Evolutionary conservation across 2,329 filamentous ascomycete genomes (phyloP).

Genomic region (Colletotrichum higginsianum): DNA sequence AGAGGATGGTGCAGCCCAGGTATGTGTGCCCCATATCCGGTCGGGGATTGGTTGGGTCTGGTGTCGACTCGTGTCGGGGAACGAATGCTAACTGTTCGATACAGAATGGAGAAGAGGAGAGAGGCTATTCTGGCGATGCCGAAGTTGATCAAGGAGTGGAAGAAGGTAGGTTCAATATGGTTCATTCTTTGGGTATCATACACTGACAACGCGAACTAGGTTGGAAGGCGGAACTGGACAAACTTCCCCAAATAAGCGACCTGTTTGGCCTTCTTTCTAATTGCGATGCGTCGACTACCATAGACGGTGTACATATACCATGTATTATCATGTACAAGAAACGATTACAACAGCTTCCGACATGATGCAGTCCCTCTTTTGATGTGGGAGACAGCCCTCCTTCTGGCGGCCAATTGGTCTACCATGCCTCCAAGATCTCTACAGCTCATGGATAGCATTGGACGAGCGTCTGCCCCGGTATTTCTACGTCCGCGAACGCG

Average conservation of each 20-base stretch:
- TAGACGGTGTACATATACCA: conserved; percentile 42
- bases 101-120: conserved; percentile 87
- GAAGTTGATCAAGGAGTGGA: conserved; percentile 91
- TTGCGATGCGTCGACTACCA: conserved; percentile 19
- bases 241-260: conserved; percentile 69
- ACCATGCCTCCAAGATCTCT: not conserved
- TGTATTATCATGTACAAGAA: conserved; percentile 44
- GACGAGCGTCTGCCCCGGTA: not conserved
- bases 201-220: conserved; percentile 59
- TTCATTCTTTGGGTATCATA: not conserved
- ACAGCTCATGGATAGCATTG: not conserved
- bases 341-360: conserved; percentile 33
- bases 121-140: conserved; percentile 97
- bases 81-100: conserved; percentile 50
- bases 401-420: not conserved
- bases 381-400: not conserved
- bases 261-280: conserved; percentile 20
- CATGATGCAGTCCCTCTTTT: not conserved
- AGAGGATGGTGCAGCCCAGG: conserved; percentile 85
- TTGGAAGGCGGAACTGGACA: conserved; percentile 69
- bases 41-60: not conserved
- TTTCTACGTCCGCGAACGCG: not conserved
- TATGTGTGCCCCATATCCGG: conserved; percentile 57
- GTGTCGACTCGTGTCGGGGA: not conserved
- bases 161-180: conserved; percentile 77